Evolutionary conservation across 305 asterid genomes (phyloP), one percentile per base, ranked within the genome.

Genomic region (Rubia occidens): DNA sequence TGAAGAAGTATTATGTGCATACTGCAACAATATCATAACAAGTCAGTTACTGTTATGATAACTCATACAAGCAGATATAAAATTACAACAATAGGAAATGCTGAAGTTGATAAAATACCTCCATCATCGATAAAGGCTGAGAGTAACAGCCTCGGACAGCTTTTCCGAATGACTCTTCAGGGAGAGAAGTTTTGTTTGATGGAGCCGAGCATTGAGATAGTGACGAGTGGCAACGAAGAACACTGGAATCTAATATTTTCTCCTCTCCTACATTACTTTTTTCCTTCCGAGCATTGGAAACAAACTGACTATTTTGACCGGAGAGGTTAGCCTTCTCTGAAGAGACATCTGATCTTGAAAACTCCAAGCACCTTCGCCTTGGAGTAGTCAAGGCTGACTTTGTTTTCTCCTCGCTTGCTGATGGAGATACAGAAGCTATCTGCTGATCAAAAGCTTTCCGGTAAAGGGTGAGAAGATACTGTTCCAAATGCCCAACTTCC

Each of bases 401-500:
- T 11, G 42, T 47, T 76, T 42, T 82, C 64, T 77, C 85, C 1
- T 76, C 74, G 58, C 72, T 83, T 68, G 78, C 77, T 4, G 83
- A 73, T 54, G 96, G 93, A 71, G 91, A 85, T 44, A 82, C 11
- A 42, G 86, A 77, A 53, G 90, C 64, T 66, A 70, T 56, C 71
- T 87, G 96, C 74, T 86, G 92, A 80, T 89, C 97, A 71, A 95
- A 95, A 47, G 99, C 98, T 81, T 89, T 88, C 68, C 99, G 74
- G 82, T 95, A 91, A 59, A 89, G 79, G 11, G 92, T 83, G 60
- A 95, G 97, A 74, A 95, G 99, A 79, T 95, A 87, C 59, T 95
- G 98, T 73, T 95, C 99, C 85, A 95, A 85, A 78, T 89, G 96
- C 67, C 89, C 89, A 29, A 95, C 98, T 87, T 95, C 96, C 75